These are phyloP conservation scores for Arctium minus DNA, from an alignment of 129 eudicot genomes.

Conservation along the genomic window DNA sequence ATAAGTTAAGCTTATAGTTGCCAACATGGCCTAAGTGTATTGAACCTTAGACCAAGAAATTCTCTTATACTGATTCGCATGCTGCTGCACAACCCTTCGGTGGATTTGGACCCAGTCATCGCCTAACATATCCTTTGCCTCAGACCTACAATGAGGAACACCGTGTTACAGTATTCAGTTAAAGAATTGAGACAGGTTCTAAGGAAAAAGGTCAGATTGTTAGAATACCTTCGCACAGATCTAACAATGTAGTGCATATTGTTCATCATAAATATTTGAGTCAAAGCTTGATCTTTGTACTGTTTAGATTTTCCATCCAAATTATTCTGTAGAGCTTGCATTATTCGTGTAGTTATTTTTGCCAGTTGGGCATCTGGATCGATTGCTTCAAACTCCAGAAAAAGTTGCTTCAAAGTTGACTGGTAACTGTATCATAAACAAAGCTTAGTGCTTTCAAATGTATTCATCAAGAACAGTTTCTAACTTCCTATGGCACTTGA, in stretches of 20 bases:
- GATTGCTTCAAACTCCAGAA: slow-evolving; percentile 46
- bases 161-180: background rate
- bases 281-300: slow-evolving; percentile 82
- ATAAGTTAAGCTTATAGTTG: background rate
- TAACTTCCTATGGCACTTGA: background rate
- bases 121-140: slow-evolving; percentile 85
- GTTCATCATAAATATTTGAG: slow-evolving; percentile 91
- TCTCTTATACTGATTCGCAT: slow-evolving; percentile 93
- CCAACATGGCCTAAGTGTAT: background rate
- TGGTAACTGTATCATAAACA: slow-evolving; percentile 55
- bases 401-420: slow-evolving; percentile 75
- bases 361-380: slow-evolving; percentile 64
- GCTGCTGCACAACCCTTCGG: slow-evolving; percentile 88
- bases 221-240: slow-evolving; percentile 78
- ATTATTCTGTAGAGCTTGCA: slow-evolving; percentile 82
- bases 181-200: background rate
- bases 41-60: slow-evolving; percentile 91
- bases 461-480: background rate
- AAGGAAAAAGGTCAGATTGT: background rate
- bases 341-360: slow-evolving; percentile 58
- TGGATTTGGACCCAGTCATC: slow-evolving; percentile 98
- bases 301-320: slow-evolving; percentile 89
- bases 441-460: background rate
- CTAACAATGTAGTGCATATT: slow-evolving; percentile 87
- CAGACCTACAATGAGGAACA: slow-evolving; percentile 50